Evolutionary conservation across 1,284 basidiomycete genomes (phyloP).

Genomic region (Ganoderma boninense): DNA sequence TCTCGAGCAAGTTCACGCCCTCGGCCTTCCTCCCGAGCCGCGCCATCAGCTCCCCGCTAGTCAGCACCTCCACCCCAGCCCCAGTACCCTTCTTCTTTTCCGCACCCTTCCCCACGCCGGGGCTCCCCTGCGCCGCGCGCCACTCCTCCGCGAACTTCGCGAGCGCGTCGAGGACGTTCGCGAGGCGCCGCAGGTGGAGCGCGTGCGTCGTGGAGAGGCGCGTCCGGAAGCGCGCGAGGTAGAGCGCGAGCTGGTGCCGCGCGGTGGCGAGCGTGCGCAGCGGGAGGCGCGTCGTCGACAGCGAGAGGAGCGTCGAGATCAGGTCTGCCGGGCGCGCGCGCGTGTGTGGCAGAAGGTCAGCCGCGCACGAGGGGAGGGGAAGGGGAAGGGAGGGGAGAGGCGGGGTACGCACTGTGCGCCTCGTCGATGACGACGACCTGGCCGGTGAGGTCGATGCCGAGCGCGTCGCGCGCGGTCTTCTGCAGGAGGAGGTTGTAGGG

Average conservation of each 20-base stretch:
- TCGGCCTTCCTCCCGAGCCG: constrained; percentile 73
- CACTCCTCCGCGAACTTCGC: constrained; percentile 64
- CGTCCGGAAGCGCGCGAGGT: constrained; percentile 82
- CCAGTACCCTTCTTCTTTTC: constrained; percentile 2
- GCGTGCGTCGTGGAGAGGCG: constrained; percentile 80
- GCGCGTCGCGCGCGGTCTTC: constrained; percentile 83
- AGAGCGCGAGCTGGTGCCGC: constrained; percentile 80
- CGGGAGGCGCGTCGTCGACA: constrained; percentile 82
- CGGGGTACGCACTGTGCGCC: constrained; percentile 83
- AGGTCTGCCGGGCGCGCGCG: constrained; percentile 80
- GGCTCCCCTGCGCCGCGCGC: constrained; percentile 41
- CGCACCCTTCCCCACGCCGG: not conserved
- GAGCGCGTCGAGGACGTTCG: constrained; percentile 76
- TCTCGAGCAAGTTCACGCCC: constrained; percentile 83
- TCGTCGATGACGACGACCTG: constrained; percentile 95
- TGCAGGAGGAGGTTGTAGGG: constrained; percentile 96
- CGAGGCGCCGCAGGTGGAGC: constrained; percentile 83
- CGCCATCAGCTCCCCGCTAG: constrained; percentile 69
- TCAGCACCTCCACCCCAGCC: constrained; percentile 62
- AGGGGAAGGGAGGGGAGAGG: too few species aligned
- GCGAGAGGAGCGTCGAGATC: constrained; percentile 87
- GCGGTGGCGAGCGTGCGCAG: constrained; percentile 69
- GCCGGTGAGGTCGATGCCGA: constrained; percentile 84
- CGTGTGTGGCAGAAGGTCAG: not conserved
- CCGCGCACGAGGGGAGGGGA: not conserved